Conservation (phyloP, 495 filamentous ascomycete genomes). For the Penicillium lagena region DNA sequence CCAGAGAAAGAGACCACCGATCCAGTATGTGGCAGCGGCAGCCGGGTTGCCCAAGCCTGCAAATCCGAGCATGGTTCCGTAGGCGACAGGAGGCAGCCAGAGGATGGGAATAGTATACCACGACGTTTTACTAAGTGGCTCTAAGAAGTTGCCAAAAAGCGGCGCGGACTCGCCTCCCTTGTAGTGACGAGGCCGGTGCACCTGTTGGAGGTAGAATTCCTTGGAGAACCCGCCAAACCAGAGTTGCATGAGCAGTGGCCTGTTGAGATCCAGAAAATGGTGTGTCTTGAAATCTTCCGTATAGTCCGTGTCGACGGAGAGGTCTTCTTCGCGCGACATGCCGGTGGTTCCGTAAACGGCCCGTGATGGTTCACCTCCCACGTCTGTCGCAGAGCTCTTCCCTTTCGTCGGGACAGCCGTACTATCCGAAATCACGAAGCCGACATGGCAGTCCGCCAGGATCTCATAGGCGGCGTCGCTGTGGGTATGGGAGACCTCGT, state of each 20-base stretch:
- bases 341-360: conserved; percentile 68
- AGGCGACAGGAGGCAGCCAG: conserved; percentile 80
- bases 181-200: conserved; percentile 93
- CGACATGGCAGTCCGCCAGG: conserved; percentile 75
- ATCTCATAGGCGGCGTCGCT: conserved; percentile 91
- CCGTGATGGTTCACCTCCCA: conserved; percentile 31
- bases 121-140: conserved; percentile 86
- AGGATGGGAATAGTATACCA: conserved; percentile 84
- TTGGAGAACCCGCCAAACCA: conserved; percentile 85
- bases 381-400: conserved; percentile 13
- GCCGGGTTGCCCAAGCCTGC: conserved; percentile 44
- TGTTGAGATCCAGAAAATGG: conserved; percentile 88
- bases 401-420: conserved; percentile 14
- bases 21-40: conserved; percentile 49
- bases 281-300: conserved; percentile 69
- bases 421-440: conserved; percentile 52
- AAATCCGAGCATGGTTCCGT: conserved; percentile 63
- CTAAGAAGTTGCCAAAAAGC: conserved; percentile 95
- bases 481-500: conserved; percentile 77
- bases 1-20: conserved; percentile 69
- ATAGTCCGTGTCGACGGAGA: conserved; percentile 78
- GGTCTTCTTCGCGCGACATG: conserved; percentile 78
- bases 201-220: conserved; percentile 91
- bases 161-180: conserved; percentile 87
- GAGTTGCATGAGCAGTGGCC: conserved; percentile 81